Evolutionary conservation across 2,329 filamentous ascomycete genomes (phyloP).

Genomic region (Leptographium lundbergii): DNA sequence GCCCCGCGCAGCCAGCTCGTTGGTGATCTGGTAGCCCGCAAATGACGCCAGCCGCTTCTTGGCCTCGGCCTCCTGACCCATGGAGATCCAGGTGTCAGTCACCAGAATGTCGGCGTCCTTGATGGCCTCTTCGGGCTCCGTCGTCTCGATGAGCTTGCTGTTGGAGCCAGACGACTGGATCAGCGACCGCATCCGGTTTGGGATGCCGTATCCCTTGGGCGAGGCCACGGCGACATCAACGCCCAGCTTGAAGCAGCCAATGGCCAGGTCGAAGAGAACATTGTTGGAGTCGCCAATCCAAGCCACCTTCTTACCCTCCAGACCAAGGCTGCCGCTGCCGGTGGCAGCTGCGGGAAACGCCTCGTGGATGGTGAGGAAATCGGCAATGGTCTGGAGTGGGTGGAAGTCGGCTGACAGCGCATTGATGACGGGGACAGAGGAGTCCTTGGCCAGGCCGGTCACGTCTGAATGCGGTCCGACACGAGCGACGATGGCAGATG

Average conservation of each 20-base stretch:
- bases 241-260: conserved; percentile 76
- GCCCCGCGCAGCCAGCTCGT: conserved; percentile 68
- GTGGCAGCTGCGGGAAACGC: conserved; percentile 41
- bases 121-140: conserved; percentile 70
- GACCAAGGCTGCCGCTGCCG: conserved; percentile 39
- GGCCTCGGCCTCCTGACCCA: conserved; percentile 88
- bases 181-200: conserved; percentile 56
- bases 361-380: conserved; percentile 85
- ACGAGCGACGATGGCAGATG: conserved; percentile 68
- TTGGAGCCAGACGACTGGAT: conserved; percentile 46
- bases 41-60: conserved; percentile 70
- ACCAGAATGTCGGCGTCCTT: conserved; percentile 80
- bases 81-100: conserved; percentile 96
- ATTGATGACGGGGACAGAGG: conserved; percentile 72
- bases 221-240: conserved; percentile 80
- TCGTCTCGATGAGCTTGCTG: conserved; percentile 63
- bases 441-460: conserved; percentile 55
- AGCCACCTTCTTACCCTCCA: conserved; percentile 78
- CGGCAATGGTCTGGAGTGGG: conserved; percentile 86
- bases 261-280: conserved; percentile 86
- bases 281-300: conserved; percentile 98
- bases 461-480: conserved; percentile 70
- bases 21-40: conserved; percentile 81
- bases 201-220: conserved; percentile 73
- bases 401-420: conserved; percentile 85